Evolutionary conservation across 306 rosid genomes (phyloP), one percentile per base, ranked within the genome.

Genomic region (Hippophae tibetana): DNA sequence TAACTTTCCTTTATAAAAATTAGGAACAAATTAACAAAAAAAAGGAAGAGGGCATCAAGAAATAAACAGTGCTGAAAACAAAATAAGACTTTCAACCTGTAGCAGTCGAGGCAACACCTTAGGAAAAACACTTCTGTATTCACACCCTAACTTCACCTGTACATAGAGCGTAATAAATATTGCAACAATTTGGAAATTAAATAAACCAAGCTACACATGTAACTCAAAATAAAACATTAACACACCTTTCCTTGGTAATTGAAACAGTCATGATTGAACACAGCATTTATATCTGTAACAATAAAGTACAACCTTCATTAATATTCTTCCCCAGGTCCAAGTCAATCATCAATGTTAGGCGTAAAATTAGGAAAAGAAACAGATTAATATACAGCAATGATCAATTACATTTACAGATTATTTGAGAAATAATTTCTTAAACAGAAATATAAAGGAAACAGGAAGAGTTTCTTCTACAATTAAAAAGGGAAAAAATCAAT

Each of bases 231-330:
- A 47, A 23, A 54, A 62, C 54, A 56, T 14, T 13, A 55, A 75
- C 82, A 61, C 62, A 90, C 97, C 92, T 90, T 90, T 63, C 98
- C 98, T 76, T 74, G 76, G 78, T 85, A 83, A 79, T 85, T 87
- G 61, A 51, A 50, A 58, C 96, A 90, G 26, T 76, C 82, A 74
- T 75, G 84, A 70, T 87, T 87, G 85, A 90, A 90, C 50, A 86
- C 70, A 12, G 75, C 86, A 70, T 87, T 90, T 63, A 90, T 87
- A 74, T 85, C 97, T 90, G 80, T 68, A 75, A 73, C 44, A 70
- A 70, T 40, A 52, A 70, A 52, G 47, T 54, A 52, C 9, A 58
- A 42, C 52, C 45, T 14, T 72, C 59, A 71, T 40, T 50, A 61
- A 7, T 31, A 31, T 31, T 31, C 38, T 31, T 31, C 38, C 5